phyloP scores from a whole-genome alignment of 306 rosid species.

The Corylus americana region DNA sequence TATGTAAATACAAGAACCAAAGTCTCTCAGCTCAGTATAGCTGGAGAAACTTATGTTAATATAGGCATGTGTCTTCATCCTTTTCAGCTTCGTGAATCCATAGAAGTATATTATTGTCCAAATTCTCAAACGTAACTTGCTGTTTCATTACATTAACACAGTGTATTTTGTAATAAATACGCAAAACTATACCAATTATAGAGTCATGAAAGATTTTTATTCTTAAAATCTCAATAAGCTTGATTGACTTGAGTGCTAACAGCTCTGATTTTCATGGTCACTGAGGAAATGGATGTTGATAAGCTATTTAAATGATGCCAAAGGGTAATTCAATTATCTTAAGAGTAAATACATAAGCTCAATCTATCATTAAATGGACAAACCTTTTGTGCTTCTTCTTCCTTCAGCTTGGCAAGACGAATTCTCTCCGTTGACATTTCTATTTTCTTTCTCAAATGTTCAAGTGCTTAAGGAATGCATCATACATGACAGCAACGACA shows the following conservation, averaged over 20 bases:
- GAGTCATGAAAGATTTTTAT: background rate
- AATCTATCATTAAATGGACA: slow-evolving; percentile 22
- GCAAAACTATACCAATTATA: background rate
- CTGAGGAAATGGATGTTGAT: background rate
- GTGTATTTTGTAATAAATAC: background rate
- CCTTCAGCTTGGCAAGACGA: slow-evolving; percentile 75
- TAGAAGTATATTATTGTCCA: background rate
- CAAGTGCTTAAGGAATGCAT: slow-evolving; percentile 67
- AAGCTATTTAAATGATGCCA: background rate
- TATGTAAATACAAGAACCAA: background rate
- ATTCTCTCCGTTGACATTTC: slow-evolving; percentile 75
- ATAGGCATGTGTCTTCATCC: slow-evolving; percentile 2
- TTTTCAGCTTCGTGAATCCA: background rate
- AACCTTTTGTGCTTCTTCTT: slow-evolving; percentile 76
- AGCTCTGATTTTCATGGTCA: background rate
- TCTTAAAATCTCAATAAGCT: background rate
- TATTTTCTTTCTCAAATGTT: slow-evolving; percentile 86
- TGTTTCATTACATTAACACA: background rate
- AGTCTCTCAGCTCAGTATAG: background rate
- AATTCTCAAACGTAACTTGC: background rate
- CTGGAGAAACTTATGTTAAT: slow-evolving; percentile 1
- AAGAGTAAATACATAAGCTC: slow-evolving; percentile 15
- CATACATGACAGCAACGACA: slow-evolving; percentile 25
- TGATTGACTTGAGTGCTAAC: background rate
- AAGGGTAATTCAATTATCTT: background rate